Evolutionary conservation across 2,329 filamentous ascomycete species (phyloP).

Genomic region (Orbilia ellipsospora): DNA sequence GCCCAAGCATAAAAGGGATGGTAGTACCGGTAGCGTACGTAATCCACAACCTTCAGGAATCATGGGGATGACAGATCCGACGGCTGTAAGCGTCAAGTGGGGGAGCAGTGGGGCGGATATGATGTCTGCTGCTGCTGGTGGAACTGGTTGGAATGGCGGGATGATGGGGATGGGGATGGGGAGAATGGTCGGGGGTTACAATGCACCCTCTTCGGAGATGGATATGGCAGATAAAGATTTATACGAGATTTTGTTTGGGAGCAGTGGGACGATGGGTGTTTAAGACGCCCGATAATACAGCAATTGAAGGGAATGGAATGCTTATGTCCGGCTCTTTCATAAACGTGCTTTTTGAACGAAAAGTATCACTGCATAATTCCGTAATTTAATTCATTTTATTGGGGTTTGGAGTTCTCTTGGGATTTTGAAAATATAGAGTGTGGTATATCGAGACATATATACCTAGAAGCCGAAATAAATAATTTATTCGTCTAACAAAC

Average conservation of each 20-base stretch:
- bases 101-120: constrained; percentile 26
- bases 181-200: constrained; percentile 38
- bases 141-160: constrained; percentile 17
- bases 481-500: neutral
- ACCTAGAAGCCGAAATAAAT: too few species aligned
- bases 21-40: constrained; percentile 9
- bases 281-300: neutral
- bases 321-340: neutral
- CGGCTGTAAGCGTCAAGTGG: constrained; percentile 51
- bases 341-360: neutral
- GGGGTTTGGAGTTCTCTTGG: constrained; percentile 4
- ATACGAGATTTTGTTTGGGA: constrained; percentile 53
- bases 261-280: constrained; percentile 13
- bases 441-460: too few species aligned
- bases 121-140: neutral
- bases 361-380: neutral
- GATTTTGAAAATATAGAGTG: neutral
- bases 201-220: constrained; percentile 42
- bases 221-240: constrained; percentile 54
- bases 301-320: neutral
- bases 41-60: constrained; percentile 25
- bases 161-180: constrained; percentile 52
- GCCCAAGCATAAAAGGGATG: constrained; percentile 27
- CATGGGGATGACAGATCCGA: constrained; percentile 50
- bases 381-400: neutral